These are phyloP conservation scores for Aspergillus glaucus DNA, from an alignment of 2,329 filamentous ascomycete species.

Conservation along the genomic window DNA sequence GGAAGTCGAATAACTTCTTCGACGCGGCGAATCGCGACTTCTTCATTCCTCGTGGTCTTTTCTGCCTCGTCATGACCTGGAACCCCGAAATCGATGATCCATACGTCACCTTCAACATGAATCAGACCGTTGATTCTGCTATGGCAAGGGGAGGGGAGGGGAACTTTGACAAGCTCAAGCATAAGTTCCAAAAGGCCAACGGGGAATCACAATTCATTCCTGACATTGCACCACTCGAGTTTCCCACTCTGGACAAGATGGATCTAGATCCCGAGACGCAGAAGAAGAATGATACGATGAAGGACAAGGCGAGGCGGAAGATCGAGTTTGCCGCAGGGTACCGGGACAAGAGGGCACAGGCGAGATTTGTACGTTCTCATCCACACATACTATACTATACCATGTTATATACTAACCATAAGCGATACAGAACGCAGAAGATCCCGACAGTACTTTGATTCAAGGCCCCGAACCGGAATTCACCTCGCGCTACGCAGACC, in stretches of 20 bases:
- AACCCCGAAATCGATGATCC: constrained; percentile 35
- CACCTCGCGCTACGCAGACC: constrained; percentile 46
- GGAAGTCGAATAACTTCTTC: constrained; percentile 48
- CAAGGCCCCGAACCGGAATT: constrained; percentile 32
- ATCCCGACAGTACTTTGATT: constrained; percentile 37
- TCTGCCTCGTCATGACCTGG: constrained; percentile 51
- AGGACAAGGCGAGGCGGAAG: constrained; percentile 8
- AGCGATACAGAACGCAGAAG: constrained; percentile 24
- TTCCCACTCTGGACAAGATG: constrained; percentile 38
- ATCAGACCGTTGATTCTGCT: constrained; percentile 30
- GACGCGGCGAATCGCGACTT: constrained; percentile 51
- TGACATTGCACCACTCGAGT: constrained; percentile 45
- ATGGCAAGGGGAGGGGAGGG: constrained; percentile 12
- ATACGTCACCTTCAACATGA: constrained; percentile 26
- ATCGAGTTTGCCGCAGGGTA: constrained; percentile 42
- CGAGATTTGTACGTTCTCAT: constrained; percentile 34
- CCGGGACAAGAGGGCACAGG: constrained; percentile 44
- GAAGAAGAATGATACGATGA: constrained; percentile 12
- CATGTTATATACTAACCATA: not conserved
- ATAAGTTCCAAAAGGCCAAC: constrained; percentile 33
- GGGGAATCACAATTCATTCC: constrained; percentile 37
- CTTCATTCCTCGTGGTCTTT: constrained; percentile 53
- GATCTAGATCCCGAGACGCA: constrained; percentile 7
- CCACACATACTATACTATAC: constrained; percentile 2
- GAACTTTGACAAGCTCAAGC: constrained; percentile 18